Percentiles rank a stretch among this genome's conserved stretches.
Evolutionary conservation across 2,329 filamentous ascomycete genomes (phyloP).

Genomic region (Fusarium longipes): DNA sequence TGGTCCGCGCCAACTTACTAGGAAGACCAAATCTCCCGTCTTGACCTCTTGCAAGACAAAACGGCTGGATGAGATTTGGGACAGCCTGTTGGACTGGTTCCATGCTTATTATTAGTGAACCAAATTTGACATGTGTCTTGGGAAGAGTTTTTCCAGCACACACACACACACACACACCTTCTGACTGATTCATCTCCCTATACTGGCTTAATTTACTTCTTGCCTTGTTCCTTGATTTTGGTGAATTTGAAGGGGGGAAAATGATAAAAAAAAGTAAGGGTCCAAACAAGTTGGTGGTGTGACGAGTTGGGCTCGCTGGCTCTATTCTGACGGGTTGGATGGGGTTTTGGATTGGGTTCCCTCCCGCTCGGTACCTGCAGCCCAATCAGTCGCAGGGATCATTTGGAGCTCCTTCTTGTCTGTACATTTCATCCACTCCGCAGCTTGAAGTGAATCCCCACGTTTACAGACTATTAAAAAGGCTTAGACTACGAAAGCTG

Average conservation of each 20-base stretch:
- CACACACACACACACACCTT: neutral
- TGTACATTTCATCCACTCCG: conserved; percentile 30
- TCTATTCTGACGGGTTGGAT: conserved; percentile 4
- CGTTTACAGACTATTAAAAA: conserved; percentile 17
- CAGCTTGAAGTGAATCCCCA: conserved; percentile 14
- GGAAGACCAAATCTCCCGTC: conserved; percentile 34
- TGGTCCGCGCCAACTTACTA: conserved; percentile 28
- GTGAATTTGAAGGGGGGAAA: neutral
- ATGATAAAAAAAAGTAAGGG: conserved; percentile 26
- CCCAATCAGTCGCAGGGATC: conserved; percentile 38
- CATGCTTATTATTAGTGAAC: conserved; percentile 16
- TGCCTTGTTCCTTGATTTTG: conserved; percentile 25
- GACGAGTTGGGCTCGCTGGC: conserved; percentile 27
- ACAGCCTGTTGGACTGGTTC: conserved; percentile 25
- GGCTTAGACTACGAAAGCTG: conserved; percentile 11
- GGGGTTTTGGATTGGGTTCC: conserved; percentile 40
- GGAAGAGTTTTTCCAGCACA: conserved; percentile 11
- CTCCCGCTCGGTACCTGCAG: conserved; percentile 42
- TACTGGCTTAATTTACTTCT: conserved; percentile 1
- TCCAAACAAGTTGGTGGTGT: conserved; percentile 26
- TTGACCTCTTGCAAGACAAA: conserved; percentile 22
- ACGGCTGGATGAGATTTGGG: conserved; percentile 25
- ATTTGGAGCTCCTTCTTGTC: conserved; percentile 15
- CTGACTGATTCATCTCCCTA: conserved; percentile 15
- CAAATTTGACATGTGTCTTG: conserved; percentile 27